Base-by-base conservation (phyloP, 139 green algal species). In the Chlamydomonas eustigma region DNA sequence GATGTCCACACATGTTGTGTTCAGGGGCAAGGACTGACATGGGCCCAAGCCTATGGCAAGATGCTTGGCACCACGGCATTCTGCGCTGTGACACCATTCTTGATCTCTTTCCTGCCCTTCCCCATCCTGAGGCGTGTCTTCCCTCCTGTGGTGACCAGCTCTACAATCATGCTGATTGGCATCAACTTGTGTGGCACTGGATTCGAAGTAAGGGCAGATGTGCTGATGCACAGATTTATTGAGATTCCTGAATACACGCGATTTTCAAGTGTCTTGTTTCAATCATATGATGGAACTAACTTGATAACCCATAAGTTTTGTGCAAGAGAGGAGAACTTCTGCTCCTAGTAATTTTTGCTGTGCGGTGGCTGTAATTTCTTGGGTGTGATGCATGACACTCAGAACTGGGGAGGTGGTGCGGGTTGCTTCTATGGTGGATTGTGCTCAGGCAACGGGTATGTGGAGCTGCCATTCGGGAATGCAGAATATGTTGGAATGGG, bases 121-220 rank as follows among this genome's bases (percentile, higher is more conserved):
- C 77, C 68, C 1, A 39, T 70, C 6, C 65, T 94, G 8, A 66
- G 76, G 32, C 73, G 69, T 31, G 44, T 87, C 4, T 89, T 92
- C 70, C 87, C 89, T 2, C 85, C 85, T 25, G 74, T 91, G 30
- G 90, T 94, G 32, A 85, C 82, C 3, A 88, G 88, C 44, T 78
- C 83, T 5, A 83, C 88, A 22, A 83, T 93, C 64, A 81, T 89
- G 22, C 81, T 94, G 12, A 94, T 94, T 39, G 90, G 90, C 39
- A 73, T 83, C 30, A 66, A 76, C 35, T 76, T 93, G 31, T 71
- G 75, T 28, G 83, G 78, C 31, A 81, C 81, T 33, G 89, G 89
- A 30, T 86, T 93, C 44, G 84, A 89, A 64, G 64, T 75, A 28
- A 51, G 66, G 12, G 18, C n/a, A n/a, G n/a, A n/a, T n/a, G n/a